Percentiles rank a stretch among this genome's conserved stretches.
Conservation (phyloP, 1,284 basidiomycete genomes). For the Melampsora larici-populina region DNA sequence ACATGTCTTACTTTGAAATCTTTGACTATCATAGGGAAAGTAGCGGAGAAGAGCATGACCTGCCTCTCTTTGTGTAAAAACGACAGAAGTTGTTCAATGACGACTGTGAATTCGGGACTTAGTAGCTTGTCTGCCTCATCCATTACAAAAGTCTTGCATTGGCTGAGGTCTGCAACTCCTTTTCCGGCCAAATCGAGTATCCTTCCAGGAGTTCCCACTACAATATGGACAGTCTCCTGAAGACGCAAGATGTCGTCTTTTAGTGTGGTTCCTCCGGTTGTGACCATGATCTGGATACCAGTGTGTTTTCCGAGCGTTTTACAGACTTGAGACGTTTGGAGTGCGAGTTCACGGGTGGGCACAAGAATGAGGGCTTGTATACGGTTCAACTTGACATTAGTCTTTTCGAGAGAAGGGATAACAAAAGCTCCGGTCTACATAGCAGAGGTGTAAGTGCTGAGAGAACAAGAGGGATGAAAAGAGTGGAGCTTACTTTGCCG, state of each 20-base stretch:
- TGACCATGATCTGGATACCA: conserved; percentile 95
- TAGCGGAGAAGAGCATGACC: conserved; percentile 98
- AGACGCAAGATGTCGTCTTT: conserved; percentile 96
- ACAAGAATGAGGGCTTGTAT: conserved; percentile 93
- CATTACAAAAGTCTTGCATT: conserved; percentile 95
- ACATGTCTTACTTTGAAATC: conserved; percentile 77
- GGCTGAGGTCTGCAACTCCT: conserved; percentile 85
- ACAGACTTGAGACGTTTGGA: conserved; percentile 96
- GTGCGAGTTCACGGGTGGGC: conserved; percentile 87
- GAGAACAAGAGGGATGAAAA: not conserved
- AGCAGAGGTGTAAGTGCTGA: not conserved
- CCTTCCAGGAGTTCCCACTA: conserved; percentile 94
- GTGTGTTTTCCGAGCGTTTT: conserved; percentile 96
- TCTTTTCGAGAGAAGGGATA: conserved; percentile 89
- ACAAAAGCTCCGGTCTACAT: conserved; percentile 94
- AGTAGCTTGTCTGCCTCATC: conserved; percentile 99
- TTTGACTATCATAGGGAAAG: conserved; percentile 98
- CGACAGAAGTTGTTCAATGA: conserved; percentile 90
- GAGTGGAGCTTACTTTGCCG: conserved; percentile 46
- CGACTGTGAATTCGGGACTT: conserved; percentile 94
- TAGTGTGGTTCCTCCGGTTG: conserved; percentile 94
- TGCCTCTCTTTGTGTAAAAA: conserved; percentile 83
- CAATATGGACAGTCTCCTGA: conserved; percentile 84
- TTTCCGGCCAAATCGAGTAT: conserved; percentile 94
- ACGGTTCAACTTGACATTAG: conserved; percentile 79